Percentiles rank a stretch among this genome's conserved stretches.
Conservation (phyloP, 1,284 basidiomycete genomes). For the Tetrapyrgos nigripes region DNA sequence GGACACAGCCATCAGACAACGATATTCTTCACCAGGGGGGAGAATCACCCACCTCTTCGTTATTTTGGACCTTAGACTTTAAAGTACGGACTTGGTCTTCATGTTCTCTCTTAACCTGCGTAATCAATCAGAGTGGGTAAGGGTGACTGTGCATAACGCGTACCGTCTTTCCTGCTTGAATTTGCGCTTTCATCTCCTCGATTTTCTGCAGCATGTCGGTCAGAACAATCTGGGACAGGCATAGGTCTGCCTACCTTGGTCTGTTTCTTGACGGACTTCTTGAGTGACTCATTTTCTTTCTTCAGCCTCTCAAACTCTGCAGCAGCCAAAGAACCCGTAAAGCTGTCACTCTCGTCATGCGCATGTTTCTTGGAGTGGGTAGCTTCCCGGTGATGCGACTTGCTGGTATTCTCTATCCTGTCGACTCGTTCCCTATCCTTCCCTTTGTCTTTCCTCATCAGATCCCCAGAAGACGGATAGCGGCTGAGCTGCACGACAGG, state of each 20-base stretch:
- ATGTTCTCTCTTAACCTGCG: slow-evolving; percentile 58
- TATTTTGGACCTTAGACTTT: slow-evolving; percentile 53
- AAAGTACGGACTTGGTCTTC: slow-evolving; percentile 52
- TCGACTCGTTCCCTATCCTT: slow-evolving; percentile 17
- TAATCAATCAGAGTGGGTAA: background rate
- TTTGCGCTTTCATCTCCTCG: slow-evolving; percentile 52
- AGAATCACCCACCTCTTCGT: slow-evolving; percentile 55
- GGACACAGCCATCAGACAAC: background rate
- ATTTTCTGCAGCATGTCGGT: slow-evolving; percentile 45
- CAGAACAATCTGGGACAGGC: background rate
- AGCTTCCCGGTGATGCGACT: background rate
- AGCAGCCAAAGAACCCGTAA: slow-evolving; percentile 41
- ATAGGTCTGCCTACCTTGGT: slow-evolving; percentile 50
- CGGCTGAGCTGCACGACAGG: background rate
- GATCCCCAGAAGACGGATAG: background rate
- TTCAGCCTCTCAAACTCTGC: slow-evolving; percentile 54
- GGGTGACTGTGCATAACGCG: slow-evolving; percentile 10
- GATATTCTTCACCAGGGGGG: background rate
- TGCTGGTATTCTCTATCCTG: background rate
- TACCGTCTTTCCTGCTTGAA: slow-evolving; percentile 41
- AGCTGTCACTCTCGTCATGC: slow-evolving; percentile 17
- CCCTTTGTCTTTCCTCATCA: slow-evolving; percentile 22
- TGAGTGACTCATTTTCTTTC: slow-evolving; percentile 53
- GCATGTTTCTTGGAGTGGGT: slow-evolving; percentile 11
- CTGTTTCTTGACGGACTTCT: slow-evolving; percentile 58